A percentile compares a stretch with the other conserved stretches of the same genome.
phyloP scores from a whole-genome alignment of 2,329 filamentous ascomycete species.

The Diaporthe sp. region DNA sequence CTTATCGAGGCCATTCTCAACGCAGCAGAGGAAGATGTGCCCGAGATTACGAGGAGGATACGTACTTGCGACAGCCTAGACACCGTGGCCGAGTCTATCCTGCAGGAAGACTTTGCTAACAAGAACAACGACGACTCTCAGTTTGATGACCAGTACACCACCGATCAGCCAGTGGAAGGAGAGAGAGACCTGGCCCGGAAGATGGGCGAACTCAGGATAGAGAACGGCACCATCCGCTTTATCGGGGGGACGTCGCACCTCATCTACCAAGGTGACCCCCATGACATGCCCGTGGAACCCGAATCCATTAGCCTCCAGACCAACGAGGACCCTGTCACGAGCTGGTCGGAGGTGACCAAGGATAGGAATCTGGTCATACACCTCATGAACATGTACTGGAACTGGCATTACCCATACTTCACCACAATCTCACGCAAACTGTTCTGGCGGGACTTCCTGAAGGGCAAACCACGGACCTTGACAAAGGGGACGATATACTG shows the following conservation, averaged over 20 bases:
- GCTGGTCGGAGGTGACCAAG: conserved; percentile 89
- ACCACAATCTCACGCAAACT: conserved; percentile 88
- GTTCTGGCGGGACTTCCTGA: conserved; percentile 88
- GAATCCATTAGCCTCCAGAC: conserved; percentile 61
- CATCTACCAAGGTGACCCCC: conserved; percentile 78
- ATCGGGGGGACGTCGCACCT: conserved; percentile 95
- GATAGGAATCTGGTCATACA: conserved; percentile 86
- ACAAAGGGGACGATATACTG: conserved; percentile 79
- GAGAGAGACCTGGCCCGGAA: conserved; percentile 90
- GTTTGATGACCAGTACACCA: conserved; percentile 56
- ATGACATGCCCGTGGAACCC: conserved; percentile 55
- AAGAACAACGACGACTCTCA: conserved; percentile 58
- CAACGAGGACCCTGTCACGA: conserved; percentile 79
- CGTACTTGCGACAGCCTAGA: conserved; percentile 83
- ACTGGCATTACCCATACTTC: conserved; percentile 98
- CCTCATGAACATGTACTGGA: conserved; percentile 97
- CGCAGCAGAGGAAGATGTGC: conserved; percentile 87
- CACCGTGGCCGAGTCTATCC: conserved; percentile 65
- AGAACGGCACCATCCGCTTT: conserved; percentile 89
- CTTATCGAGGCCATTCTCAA: conserved; percentile 94
- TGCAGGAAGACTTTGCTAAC: conserved; percentile 54
- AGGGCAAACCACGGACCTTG: conserved; percentile 71
- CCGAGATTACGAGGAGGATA: conserved; percentile 85
- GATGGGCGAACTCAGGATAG: conserved; percentile 91
- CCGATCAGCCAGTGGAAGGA: conserved; percentile 61